Percentiles rank a stretch among this genome's conserved stretches.
phyloP scores from a whole-genome alignment of 2,329 filamentous ascomycete genomes.

The Pleomassaria siparia region DNA sequence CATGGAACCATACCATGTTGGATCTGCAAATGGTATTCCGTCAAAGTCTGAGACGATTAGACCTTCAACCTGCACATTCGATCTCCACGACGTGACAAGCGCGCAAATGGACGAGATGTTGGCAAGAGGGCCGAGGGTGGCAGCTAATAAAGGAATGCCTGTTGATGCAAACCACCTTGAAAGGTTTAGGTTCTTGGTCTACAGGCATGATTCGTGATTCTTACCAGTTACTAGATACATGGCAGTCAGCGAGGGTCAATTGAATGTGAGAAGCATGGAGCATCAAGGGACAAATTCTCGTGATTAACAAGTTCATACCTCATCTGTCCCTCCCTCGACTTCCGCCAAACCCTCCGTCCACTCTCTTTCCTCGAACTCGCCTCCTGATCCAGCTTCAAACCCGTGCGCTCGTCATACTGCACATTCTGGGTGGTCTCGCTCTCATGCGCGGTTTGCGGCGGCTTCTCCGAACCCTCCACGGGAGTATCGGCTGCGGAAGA shows the following conservation, averaged over 20 bases:
- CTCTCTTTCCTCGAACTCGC: not conserved
- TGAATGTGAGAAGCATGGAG: not conserved
- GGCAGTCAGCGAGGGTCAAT: slow-evolving; percentile 2
- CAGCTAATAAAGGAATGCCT: slow-evolving; percentile 66
- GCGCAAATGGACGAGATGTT: slow-evolving; percentile 87
- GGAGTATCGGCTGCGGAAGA: slow-evolving; percentile 3
- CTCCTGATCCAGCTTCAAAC: not conserved
- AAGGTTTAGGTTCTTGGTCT: not conserved
- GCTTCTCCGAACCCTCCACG: slow-evolving; percentile 8
- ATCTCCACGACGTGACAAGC: slow-evolving; percentile 77
- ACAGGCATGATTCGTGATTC: not conserved
- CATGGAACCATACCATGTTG: slow-evolving; percentile 60
- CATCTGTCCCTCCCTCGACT: slow-evolving; percentile 12
- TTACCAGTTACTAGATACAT: slow-evolving; percentile 30
- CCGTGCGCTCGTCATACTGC: slow-evolving; percentile 1
- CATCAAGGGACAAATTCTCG: not conserved
- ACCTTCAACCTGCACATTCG: slow-evolving; percentile 54
- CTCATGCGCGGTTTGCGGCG: slow-evolving; percentile 7
- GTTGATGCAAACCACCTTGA: slow-evolving; percentile 40
- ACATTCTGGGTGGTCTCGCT: slow-evolving; percentile 7
- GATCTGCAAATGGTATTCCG: slow-evolving; percentile 65
- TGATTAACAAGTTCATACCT: slow-evolving; percentile 10
- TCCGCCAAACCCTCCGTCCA: slow-evolving; percentile 11
- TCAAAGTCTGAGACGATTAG: slow-evolving; percentile 52
- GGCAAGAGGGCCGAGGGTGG: slow-evolving; percentile 81